Base-by-base conservation (phyloP, 345 rosid genomes). In the Cardiospermum halicacabum region DNA sequence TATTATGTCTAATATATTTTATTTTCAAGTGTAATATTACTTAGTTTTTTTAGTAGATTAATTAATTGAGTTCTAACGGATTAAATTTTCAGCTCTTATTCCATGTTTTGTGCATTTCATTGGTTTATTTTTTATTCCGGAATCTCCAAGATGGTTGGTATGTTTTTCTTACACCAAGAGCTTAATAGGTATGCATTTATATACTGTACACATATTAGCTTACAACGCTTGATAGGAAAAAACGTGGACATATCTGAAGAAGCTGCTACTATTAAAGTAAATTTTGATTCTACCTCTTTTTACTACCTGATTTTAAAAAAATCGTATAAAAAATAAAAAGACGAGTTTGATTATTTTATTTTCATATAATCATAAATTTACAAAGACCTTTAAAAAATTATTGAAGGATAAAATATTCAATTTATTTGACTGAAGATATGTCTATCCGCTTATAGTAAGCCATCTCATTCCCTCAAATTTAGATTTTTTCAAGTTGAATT, bases 91-190 rank as follows among this genome's bases (percentile, higher is more conserved):
- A 82, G 91, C 73, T 64, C 12, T 30, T 51, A 47, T 66, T 49
- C 80, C 83, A 3, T 75, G 71, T 50, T 12, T 75, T 22, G 26
- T 75, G n/a, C 79, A 72, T 10, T 9, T 77, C 10, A 1, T 72
- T n/a, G 69, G 81, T 34, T 16, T 78, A 3, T 74, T 75, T 42
- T 84, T 66, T 75, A 73, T 74, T 66, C 84, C 85, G 0, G 83
- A 74, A 57, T 78, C 86, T 58, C 85, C 81, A 1, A 63, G 82
- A 81, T 81, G 85, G 85, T 65, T 73, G 69, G 76, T 81, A 30
- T 69, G 82, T 57, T 16, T 11, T 25, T 34, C 10, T 7, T 34
- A 5, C 10, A n/a, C 16, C 9, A 53, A 24, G 5, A 11, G 11
- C 10, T 27, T 37, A 1, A 37, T 7, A 11, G 22, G 55, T n/a